phyloP scores from a whole-genome alignment of 495 filamentous ascomycete genomes.

The Xylaria palmicola region DNA sequence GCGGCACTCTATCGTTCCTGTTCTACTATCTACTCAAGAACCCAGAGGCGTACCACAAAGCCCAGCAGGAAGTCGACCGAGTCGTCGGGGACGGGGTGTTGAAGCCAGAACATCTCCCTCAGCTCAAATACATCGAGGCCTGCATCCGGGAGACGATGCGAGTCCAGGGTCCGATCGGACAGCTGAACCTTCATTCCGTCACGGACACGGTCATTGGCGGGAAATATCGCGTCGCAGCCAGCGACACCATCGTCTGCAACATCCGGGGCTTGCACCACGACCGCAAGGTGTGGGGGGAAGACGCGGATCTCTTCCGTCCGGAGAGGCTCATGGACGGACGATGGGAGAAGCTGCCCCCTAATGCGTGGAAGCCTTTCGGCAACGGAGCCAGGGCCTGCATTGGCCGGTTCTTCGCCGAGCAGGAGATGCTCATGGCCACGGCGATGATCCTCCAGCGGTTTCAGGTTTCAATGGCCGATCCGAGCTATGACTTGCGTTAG shows the following conservation, averaged over 20 bases:
- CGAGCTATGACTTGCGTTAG: conserved; percentile 56
- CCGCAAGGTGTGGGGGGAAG: conserved; percentile 31
- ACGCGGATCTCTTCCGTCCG: conserved; percentile 35
- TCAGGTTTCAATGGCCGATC: conserved; percentile 48
- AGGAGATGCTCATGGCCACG: conserved; percentile 46
- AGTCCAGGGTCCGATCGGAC: conserved; percentile 56
- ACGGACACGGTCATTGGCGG: conserved; percentile 45
- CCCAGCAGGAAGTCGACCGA: conserved; percentile 36
- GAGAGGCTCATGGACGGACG: conserved; percentile 55
- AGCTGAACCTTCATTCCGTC: conserved; percentile 36
- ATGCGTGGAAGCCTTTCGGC: conserved; percentile 56
- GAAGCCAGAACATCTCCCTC: conserved; percentile 57
- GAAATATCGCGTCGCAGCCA: conserved; percentile 58
- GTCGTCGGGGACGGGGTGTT: conserved; percentile 59
- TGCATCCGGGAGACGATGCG: conserved; percentile 62
- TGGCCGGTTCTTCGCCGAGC: conserved; percentile 54
- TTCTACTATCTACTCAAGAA: conserved; percentile 38
- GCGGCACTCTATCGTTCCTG: conserved; percentile 41
- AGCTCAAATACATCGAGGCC: conserved; percentile 58
- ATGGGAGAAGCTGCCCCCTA: conserved; percentile 46
- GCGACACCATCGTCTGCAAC: conserved; percentile 50
- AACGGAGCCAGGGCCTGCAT: conserved; percentile 39
- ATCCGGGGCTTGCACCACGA: conserved; percentile 51
- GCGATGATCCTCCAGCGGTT: conserved; percentile 54
- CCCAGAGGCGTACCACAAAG: conserved; percentile 32